phyloP scores from a whole-genome alignment of 2,329 filamentous ascomycete species.

The Scedosporium boydii region DNA sequence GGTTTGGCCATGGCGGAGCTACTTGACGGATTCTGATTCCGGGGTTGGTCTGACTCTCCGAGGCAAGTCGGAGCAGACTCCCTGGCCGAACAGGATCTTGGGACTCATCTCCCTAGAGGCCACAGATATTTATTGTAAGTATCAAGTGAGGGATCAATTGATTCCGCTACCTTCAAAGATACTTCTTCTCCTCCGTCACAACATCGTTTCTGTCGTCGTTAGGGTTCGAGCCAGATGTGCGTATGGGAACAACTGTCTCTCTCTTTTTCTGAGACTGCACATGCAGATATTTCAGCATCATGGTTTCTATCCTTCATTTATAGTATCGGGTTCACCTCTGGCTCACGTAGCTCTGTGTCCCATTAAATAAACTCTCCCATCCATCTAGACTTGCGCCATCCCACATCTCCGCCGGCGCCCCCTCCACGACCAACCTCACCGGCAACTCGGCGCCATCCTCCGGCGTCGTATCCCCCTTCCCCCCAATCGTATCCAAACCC shows the following conservation, averaged over 20 bases:
- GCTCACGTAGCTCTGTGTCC: neutral
- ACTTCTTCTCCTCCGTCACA: too few relatives aligned
- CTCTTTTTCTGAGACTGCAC: neutral
- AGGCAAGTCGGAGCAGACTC: too few relatives aligned
- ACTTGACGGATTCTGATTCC: too few relatives aligned
- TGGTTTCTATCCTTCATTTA: neutral
- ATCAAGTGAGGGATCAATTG: too few relatives aligned
- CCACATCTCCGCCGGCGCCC: conserved; percentile 27
- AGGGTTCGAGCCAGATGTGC: too few relatives aligned
- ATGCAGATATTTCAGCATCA: neutral
- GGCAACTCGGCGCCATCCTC: conserved; percentile 34
- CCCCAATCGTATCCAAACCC: conserved; percentile 35
- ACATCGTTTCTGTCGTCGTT: too few relatives aligned
- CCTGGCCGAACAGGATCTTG: too few relatives aligned
- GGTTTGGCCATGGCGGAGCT: too few relatives aligned
- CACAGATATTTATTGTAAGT: too few relatives aligned
- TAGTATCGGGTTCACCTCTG: neutral
- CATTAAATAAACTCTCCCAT: conserved; percentile 15
- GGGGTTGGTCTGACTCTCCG: too few relatives aligned
- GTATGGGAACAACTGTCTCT: neutral
- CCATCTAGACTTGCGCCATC: conserved; percentile 22
- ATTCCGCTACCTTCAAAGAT: too few relatives aligned
- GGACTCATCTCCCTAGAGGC: too few relatives aligned
- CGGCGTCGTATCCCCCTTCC: conserved; percentile 26
- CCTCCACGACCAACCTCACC: conserved; percentile 29